Evolutionary conservation across 148 eudicot genomes (phyloP).

Genomic region (Diospyros kaki): DNA sequence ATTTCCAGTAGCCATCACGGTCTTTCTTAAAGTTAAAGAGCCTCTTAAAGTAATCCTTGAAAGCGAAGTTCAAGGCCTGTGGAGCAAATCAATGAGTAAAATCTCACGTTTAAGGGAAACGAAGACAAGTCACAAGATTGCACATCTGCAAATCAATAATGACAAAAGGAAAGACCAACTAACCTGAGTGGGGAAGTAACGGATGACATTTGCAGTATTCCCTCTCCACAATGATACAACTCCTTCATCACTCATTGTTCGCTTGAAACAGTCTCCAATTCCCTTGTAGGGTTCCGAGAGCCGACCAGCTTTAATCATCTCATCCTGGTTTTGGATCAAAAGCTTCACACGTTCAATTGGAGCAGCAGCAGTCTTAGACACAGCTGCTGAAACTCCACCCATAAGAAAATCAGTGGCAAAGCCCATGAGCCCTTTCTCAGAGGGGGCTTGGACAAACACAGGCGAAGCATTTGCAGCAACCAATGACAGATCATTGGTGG

Average conservation of each 20-base stretch:
- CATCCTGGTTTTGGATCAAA: conserved; percentile 84
- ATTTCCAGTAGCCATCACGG: conserved; percentile 62
- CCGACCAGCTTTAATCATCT: conserved; percentile 69
- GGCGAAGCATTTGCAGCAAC: conserved; percentile 35
- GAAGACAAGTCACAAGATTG: too few relatives aligned
- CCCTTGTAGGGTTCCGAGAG: conserved; percentile 79
- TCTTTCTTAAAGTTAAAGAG: conserved; percentile 67
- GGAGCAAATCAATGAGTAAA: neutral
- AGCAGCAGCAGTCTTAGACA: conserved; percentile 85
- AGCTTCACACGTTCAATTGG: conserved; percentile 85
- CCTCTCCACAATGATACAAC: conserved; percentile 66
- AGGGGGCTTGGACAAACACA: conserved; percentile 62
- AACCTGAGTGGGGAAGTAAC: conserved; percentile 89
- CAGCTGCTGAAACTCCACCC: conserved; percentile 89
- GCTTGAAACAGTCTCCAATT: conserved; percentile 62
- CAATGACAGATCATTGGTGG: conserved; percentile 41
- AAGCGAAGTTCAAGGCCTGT: conserved; percentile 67
- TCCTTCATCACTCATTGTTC: conserved; percentile 63
- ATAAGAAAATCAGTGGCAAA: conserved; percentile 71
- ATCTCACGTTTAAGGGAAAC: neutral
- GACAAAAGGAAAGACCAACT: neutral
- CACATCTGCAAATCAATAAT: too few relatives aligned
- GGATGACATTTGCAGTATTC: conserved; percentile 71
- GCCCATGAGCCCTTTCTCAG: conserved; percentile 51
- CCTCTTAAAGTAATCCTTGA: conserved; percentile 64